Evolutionary conservation across 1,284 basidiomycete species (phyloP).

Genomic region (Cutaneotrichosporon dermatis): DNA sequence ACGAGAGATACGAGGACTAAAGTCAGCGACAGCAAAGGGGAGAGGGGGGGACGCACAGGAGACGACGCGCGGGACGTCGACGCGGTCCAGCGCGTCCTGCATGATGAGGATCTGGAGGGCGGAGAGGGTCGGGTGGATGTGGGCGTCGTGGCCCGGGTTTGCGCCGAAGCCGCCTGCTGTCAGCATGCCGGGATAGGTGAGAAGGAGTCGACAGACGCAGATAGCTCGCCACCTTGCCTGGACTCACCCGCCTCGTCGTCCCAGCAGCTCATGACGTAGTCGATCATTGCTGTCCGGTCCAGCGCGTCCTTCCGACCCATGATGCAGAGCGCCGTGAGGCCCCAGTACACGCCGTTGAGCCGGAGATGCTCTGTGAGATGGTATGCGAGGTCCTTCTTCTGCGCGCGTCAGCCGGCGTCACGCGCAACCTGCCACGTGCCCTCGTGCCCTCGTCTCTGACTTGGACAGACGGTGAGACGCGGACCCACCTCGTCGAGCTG

Average conservation of each 20-base stretch:
- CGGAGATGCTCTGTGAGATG: conserved; percentile 91
- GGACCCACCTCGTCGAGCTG: conserved; percentile 61
- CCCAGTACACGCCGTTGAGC: conserved; percentile 97
- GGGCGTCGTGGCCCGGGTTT: conserved; percentile 88
- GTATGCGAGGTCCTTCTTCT: conserved; percentile 84
- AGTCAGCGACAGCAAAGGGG: neutral
- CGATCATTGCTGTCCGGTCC: conserved; percentile 74
- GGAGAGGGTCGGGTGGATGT: conserved; percentile 79
- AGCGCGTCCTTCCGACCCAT: conserved; percentile 75
- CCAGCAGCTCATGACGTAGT: conserved; percentile 92
- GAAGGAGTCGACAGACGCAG: too few species aligned
- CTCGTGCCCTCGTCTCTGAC: too few species aligned
- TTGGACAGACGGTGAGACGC: neutral
- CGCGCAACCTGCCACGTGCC: too few species aligned
- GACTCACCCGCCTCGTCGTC: conserved; percentile 73
- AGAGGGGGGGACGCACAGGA: conserved; percentile 58
- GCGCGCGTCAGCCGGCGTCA: conserved; percentile 9
- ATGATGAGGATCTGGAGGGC: conserved; percentile 88
- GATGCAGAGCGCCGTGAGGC: conserved; percentile 75
- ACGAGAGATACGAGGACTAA: conserved; percentile 79
- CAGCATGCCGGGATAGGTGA: neutral
- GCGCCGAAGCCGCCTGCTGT: conserved; percentile 83
- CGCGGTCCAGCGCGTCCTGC: conserved; percentile 69
- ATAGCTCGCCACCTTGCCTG: too few species aligned
- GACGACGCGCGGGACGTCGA: conserved; percentile 65